phyloP scores from a whole-genome alignment of 768 basidiomycete species.

The Pulveroboletus ravenelii region DNA sequence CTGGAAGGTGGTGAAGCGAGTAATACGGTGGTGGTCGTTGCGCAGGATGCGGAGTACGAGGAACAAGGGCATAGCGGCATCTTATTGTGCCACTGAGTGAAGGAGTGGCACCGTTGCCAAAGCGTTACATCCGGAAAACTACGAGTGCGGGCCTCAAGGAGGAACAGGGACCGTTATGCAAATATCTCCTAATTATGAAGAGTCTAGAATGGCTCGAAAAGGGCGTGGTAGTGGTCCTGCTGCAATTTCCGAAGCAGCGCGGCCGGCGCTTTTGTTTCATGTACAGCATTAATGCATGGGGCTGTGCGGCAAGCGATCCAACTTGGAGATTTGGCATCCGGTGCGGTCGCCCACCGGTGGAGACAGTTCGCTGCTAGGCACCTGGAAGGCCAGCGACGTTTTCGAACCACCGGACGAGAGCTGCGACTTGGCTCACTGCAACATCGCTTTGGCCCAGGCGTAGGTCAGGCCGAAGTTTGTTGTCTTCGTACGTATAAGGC shows the following conservation, averaged over 20 bases:
- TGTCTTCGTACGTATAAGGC: constrained; percentile 58
- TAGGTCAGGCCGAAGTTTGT: constrained; percentile 63
- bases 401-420: constrained; percentile 69
- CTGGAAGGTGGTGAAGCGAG: constrained; percentile 8
- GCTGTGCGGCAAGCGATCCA: constrained; percentile 11
- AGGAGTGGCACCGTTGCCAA: neutral
- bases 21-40: constrained; percentile 16
- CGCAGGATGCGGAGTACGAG: constrained; percentile 17
- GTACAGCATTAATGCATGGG: constrained; percentile 14
- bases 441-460: constrained; percentile 67
- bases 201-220: constrained; percentile 18
- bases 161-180: constrained; percentile 13
- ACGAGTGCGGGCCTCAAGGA: constrained; percentile 11
- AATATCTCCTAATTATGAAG: constrained; percentile 4
- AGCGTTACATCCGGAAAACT: constrained; percentile 1
- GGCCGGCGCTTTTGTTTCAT: constrained; percentile 24
- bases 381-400: constrained; percentile 55
- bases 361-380: constrained; percentile 6
- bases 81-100: constrained; percentile 13
- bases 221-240: constrained; percentile 14
- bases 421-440: constrained; percentile 60
- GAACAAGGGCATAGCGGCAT: constrained; percentile 6
- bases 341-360: constrained; percentile 13
- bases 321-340: neutral
- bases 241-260: constrained; percentile 26